phyloP scores from a whole-genome alignment of 169 alveolate genomes.

The Cryptosporidium viatorum region DNA sequence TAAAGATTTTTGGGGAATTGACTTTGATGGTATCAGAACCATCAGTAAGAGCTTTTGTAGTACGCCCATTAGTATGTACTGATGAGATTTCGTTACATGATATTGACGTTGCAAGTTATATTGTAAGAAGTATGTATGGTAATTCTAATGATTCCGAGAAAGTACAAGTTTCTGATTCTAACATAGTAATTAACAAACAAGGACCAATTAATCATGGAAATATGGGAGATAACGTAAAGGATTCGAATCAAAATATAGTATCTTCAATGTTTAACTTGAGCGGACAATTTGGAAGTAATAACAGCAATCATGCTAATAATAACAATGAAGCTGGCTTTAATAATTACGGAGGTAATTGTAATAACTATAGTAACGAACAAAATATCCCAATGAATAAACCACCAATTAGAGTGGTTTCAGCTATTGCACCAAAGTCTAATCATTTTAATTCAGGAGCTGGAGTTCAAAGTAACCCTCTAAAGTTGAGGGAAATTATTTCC shows the following conservation, averaged over 20 bases:
- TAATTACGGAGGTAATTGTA: neutral
- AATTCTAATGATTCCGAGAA: neutral
- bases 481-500: constrained; percentile 49
- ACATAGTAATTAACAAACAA: neutral
- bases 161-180: constrained; percentile 3
- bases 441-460: neutral
- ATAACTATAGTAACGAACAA: constrained; percentile 20
- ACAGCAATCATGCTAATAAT: neutral
- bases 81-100: constrained; percentile 70
- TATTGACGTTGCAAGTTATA: constrained; percentile 62
- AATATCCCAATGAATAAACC: constrained; percentile 30
- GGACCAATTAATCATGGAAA: neutral
- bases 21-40: constrained; percentile 73
- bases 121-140: constrained; percentile 34
- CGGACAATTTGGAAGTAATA: constrained; percentile 44
- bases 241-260: constrained; percentile 35
- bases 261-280: constrained; percentile 56
- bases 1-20: constrained; percentile 54
- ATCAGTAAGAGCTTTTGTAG: constrained; percentile 71
- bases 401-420: constrained; percentile 48
- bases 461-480: constrained; percentile 26
- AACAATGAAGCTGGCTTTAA: neutral
- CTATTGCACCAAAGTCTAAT: constrained; percentile 35
- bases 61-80: constrained; percentile 67
- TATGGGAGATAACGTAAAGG: neutral